These are phyloP conservation scores for Nelumbo lutea DNA, from an alignment of 164 flowering plant genomes.

Conservation along the genomic window DNA sequence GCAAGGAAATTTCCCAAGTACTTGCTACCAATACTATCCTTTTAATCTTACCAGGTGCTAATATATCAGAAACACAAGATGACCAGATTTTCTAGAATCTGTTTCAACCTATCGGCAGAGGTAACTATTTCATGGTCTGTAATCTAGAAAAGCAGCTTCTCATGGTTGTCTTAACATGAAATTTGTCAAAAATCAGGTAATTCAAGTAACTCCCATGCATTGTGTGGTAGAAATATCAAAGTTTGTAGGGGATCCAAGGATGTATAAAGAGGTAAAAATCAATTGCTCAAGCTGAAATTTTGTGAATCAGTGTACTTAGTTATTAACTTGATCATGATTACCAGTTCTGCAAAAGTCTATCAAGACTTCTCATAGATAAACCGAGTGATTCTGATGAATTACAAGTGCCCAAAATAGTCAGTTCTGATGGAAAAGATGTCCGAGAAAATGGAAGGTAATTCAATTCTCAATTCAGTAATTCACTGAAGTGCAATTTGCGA, in stretches of 20 bases:
- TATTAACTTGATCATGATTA: slow-evolving; percentile 4
- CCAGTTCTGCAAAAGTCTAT: slow-evolving; percentile 71
- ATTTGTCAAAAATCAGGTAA: slow-evolving; percentile 38
- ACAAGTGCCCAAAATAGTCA: slow-evolving; percentile 7
- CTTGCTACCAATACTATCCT: background rate
- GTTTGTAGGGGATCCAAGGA: slow-evolving; percentile 48
- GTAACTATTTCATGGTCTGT: slow-evolving; percentile 20
- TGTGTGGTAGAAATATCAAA: slow-evolving; percentile 74
- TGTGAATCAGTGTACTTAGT: background rate
- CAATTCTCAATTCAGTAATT: background rate
- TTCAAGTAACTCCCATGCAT: slow-evolving; percentile 63
- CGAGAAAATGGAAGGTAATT: slow-evolving; percentile 24
- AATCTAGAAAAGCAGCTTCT: no score
- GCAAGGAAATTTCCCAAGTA: background rate
- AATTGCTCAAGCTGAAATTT: background rate
- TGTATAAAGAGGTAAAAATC: slow-evolving; percentile 45
- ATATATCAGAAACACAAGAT: slow-evolving; percentile 36
- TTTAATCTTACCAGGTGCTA: slow-evolving; percentile 33
- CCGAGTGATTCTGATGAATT: slow-evolving; percentile 15
- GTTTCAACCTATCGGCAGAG: slow-evolving; percentile 54
- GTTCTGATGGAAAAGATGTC: slow-evolving; percentile 2
- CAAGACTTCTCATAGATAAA: slow-evolving; percentile 43
- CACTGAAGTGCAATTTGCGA: slow-evolving; percentile 1
- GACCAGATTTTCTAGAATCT: slow-evolving; percentile 36
- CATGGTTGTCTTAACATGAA: background rate